phyloP scores from a whole-genome alignment of 2,329 filamentous ascomycete species.

The Cordyceps farinosa region DNA sequence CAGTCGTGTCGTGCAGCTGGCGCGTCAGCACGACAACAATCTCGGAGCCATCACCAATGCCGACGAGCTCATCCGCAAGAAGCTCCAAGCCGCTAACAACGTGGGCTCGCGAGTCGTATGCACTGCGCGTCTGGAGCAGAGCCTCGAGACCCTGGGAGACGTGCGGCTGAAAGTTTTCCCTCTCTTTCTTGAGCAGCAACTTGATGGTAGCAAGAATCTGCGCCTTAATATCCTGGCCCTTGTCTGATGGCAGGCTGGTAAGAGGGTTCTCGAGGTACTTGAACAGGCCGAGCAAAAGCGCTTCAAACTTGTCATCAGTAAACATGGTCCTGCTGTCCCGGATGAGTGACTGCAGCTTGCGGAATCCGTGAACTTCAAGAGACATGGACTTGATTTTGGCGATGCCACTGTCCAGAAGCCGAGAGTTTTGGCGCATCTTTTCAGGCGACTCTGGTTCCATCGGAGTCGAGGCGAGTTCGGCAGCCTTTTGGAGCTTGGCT shows the following conservation, averaged over 20 bases:
- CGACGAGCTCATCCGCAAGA: constrained; percentile 67
- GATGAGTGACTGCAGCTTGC: constrained; percentile 71
- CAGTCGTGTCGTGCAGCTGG: constrained; percentile 42
- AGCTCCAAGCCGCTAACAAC: constrained; percentile 72
- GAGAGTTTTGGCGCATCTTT: constrained; percentile 53
- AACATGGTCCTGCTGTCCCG: constrained; percentile 63
- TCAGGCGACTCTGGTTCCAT: constrained; percentile 42
- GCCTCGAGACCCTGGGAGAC: constrained; percentile 65
- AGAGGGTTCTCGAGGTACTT: constrained; percentile 66
- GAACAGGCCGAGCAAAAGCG: constrained; percentile 64
- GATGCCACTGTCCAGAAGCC: constrained; percentile 71
- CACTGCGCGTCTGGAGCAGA: constrained; percentile 60
- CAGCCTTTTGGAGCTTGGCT: constrained; percentile 29
- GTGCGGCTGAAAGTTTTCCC: constrained; percentile 63
- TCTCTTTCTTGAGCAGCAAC: constrained; percentile 65
- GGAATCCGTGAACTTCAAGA: constrained; percentile 78
- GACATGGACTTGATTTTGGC: constrained; percentile 66
- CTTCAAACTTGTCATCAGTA: constrained; percentile 64
- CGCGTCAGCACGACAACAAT: constrained; percentile 53
- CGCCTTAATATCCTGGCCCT: constrained; percentile 67
- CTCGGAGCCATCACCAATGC: constrained; percentile 60
- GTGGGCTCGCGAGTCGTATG: constrained; percentile 66
- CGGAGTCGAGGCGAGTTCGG: constrained; percentile 23
- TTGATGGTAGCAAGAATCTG: constrained; percentile 73
- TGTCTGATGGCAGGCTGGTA: constrained; percentile 54